Base-by-base conservation (phyloP, 495 filamentous ascomycete genomes). In the Parmelia sp. region DNA sequence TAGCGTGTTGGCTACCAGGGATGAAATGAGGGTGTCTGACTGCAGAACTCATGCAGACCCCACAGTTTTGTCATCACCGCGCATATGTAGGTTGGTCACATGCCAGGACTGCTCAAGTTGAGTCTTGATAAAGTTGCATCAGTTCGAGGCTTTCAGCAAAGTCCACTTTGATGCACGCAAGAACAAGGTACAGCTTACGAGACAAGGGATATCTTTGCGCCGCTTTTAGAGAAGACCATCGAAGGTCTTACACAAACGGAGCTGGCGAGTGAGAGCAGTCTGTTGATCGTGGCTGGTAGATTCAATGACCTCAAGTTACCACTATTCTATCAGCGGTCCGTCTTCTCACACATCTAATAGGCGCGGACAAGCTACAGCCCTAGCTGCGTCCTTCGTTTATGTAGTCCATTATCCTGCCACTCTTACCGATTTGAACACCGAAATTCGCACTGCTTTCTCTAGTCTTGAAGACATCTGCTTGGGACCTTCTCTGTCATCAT, bases 371-470 rank as follows among this genome's bases (percentile, higher is more conserved):
- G 79, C 80, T 0, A 84, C 80, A 4, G 82, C 84, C 11, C 72
- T 88, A 53, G 74, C 84, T 3, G 82, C 81, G 14, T 77, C 80
- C 0, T 72, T 90, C 47, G 88, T 85, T 78, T 88, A 90, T 71
- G 80, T 90, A 27, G 71, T 79, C 36, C 80, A 80, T 29, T 80
- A 82, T 61, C 77, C 79, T 1, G 39, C 60, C 0, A 75, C 76
- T 23, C 71, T 84, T 36, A 70, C 71, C 5, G 76, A 71, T 15
- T 65, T 88, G 29, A 71, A 67, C 35, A 58, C 73, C 3, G 86
- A 89, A 68, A 74, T 89, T 42, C 82, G 84, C 39, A 17, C 36
- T 7, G 42, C 57, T 21, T 33, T 60, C 19, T 14, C 21, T 10
- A 33, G 19, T 29, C n/a, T 60, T 12, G 57, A 60, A 42, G 4